Evolutionary conservation across 75 land plant species (phyloP), one percentile per base, ranked within the genome.

Genomic region (Cryptomeria japonica): DNA sequence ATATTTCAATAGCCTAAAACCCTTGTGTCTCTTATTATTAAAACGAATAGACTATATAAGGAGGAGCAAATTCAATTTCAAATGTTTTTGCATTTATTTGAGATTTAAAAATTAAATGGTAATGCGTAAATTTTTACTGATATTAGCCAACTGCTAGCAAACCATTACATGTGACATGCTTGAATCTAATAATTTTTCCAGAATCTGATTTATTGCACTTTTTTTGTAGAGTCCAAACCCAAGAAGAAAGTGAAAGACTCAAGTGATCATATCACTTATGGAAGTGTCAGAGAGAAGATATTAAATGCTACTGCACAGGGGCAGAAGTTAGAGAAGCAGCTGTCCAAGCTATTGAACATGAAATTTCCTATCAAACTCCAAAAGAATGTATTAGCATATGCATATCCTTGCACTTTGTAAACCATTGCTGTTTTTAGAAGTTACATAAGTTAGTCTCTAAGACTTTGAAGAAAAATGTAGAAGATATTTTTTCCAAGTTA

Each of bases 241-340:
- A 80, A 80, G 49, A 80, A 80, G 83, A 80, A 15, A 80, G 49
- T 80, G 83, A 80, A 80, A 9, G 12, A 80, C 47, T 80, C 49
- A 80, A 42, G 31, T 25, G 49, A 41, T 10, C 25, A 80, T 3
- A 42, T 41, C 18, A 80, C 8, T 9, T 80, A 80, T 80, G 83
- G 83, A n/a, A 80, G 83, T 80, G 83, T 80, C 37, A 80, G 11
- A 19, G 83, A 42, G 47, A 25, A 80, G 22, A 47, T 80, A 25
- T 41, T 80, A 80, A 42, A 22, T 42, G 83, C 83, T 80, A 80
- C 49, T 25, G 83, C 83, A 14, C 8, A 42, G 83, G 19, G 83
- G 42, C 44, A 80, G 25, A 80, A 42, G 19, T 11, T 80, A 80
- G 11, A 42, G 83, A 11, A 80, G 31, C 47, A 80, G 83, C n/a